Evolutionary conservation across 768 basidiomycete species (phyloP).

Genomic region (Termitomyces titanicus): DNA sequence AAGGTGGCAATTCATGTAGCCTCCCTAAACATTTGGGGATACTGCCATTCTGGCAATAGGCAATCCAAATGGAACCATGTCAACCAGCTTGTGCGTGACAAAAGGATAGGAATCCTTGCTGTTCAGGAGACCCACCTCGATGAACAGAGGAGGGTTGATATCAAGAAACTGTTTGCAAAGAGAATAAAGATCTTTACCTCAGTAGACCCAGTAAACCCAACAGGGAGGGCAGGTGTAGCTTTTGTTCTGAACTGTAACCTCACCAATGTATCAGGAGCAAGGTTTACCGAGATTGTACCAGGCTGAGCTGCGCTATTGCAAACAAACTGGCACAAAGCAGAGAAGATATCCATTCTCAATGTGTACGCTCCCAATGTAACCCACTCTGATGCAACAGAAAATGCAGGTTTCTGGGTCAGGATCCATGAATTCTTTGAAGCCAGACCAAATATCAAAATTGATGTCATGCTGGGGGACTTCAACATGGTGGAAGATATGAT

Average conservation of each 20-base stretch:
- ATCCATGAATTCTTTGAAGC: background rate
- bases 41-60: too few relatives aligned
- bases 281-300: background rate
- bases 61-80: too few relatives aligned
- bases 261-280: background rate
- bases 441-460: conserved; percentile 15
- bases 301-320: background rate
- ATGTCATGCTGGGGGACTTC: too few relatives aligned
- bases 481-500: too few relatives aligned
- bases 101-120: too few relatives aligned
- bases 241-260: background rate
- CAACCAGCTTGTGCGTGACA: too few relatives aligned
- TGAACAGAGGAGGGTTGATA: too few relatives aligned
- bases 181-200: conserved; percentile 1
- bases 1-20: too few relatives aligned
- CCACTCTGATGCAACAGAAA: background rate
- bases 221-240: background rate
- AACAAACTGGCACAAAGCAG: conserved; percentile 3
- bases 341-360: background rate
- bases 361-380: conserved; percentile 1
- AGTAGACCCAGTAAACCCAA: background rate
- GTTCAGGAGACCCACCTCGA: too few relatives aligned
- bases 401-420: background rate
- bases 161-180: background rate
- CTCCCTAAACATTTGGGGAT: too few relatives aligned